Evolutionary conservation across 1,284 basidiomycete species (phyloP).

Genomic region (Boletus sp.): DNA sequence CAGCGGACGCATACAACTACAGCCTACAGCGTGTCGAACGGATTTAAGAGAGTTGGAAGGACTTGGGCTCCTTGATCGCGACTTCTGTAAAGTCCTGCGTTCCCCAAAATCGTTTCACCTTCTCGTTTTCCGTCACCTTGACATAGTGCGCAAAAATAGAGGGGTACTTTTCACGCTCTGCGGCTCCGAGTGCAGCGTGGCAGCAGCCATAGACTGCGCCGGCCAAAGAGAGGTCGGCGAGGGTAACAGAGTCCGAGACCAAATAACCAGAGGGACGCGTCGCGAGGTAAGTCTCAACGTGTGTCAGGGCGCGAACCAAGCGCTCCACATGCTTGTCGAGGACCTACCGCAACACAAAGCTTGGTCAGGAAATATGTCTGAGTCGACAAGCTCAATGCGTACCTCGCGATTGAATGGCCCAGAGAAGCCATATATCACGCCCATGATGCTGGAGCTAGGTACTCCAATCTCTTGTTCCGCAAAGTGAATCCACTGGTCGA

Average conservation of each 20-base stretch:
- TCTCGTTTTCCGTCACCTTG: slow-evolving; percentile 45
- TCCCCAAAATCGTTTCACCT: slow-evolving; percentile 29
- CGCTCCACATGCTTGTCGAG: slow-evolving; percentile 11
- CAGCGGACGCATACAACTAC: not conserved
- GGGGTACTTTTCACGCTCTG: slow-evolving; percentile 39
- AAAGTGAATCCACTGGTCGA: slow-evolving; percentile 51
- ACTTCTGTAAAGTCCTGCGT: slow-evolving; percentile 5
- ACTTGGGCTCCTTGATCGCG: not conserved
- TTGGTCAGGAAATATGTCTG: not conserved
- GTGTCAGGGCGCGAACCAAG: slow-evolving; percentile 25
- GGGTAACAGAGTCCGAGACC: slow-evolving; percentile 54
- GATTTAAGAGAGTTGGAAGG: not conserved
- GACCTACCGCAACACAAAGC: not conserved
- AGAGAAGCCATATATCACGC: not conserved
- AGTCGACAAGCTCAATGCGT: not conserved
- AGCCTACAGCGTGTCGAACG: not conserved
- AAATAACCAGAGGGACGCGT: slow-evolving; percentile 41
- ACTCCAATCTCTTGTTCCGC: slow-evolving; percentile 42
- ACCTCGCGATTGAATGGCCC: slow-evolving; percentile 9
- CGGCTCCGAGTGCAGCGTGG: slow-evolving; percentile 33
- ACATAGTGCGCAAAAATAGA: slow-evolving; percentile 47
- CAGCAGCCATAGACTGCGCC: slow-evolving; percentile 30
- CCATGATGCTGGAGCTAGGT: not conserved
- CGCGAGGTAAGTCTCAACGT: slow-evolving; percentile 47
- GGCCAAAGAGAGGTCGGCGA: slow-evolving; percentile 53